Conservation (phyloP, 805 yeast species). For the Yueomyces sinensis region DNA sequence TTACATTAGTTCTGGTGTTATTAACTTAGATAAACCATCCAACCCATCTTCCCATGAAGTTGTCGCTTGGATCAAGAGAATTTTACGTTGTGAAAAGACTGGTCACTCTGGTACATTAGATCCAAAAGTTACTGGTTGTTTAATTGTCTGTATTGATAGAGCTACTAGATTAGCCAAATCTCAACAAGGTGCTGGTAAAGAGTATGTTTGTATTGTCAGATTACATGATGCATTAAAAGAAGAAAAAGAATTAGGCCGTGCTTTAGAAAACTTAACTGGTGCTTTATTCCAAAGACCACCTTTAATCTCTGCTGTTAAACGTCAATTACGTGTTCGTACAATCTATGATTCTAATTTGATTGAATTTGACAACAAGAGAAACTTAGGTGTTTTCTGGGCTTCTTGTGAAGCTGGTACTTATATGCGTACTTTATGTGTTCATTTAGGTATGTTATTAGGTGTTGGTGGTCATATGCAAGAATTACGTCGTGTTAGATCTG, state of each 20-base stretch:
- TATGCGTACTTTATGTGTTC: slow-evolving; percentile 98
- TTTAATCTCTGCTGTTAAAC: slow-evolving; percentile 94
- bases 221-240: slow-evolving; percentile 87
- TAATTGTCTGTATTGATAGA: slow-evolving; percentile 95
- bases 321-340: slow-evolving; percentile 96
- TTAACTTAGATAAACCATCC: slow-evolving; percentile 94
- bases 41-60: slow-evolving; percentile 99
- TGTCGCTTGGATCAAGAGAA: slow-evolving; percentile 98
- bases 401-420: slow-evolving; percentile 99
- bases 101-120: slow-evolving; percentile 99
- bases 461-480: slow-evolving; percentile 99
- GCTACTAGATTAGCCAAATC: slow-evolving; percentile 97
- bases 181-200: slow-evolving; percentile 99
- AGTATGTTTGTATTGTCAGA: slow-evolving; percentile 95
- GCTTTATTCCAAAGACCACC: slow-evolving; percentile 99
- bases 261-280: slow-evolving; percentile 91
- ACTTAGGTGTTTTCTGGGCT: slow-evolving; percentile 98
- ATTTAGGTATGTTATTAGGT: slow-evolving; percentile 93
- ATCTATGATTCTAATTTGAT: slow-evolving; percentile 91
- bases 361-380: slow-evolving; percentile 91
- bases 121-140: slow-evolving; percentile 97
- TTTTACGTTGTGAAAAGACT: slow-evolving; percentile 88
- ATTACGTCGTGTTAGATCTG: slow-evolving; percentile 96
- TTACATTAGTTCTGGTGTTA: slow-evolving; percentile 88
- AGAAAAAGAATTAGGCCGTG: slow-evolving; percentile 76